phyloP scores from a whole-genome alignment of 768 basidiomycete genomes.

The Serendipita indica region DNA sequence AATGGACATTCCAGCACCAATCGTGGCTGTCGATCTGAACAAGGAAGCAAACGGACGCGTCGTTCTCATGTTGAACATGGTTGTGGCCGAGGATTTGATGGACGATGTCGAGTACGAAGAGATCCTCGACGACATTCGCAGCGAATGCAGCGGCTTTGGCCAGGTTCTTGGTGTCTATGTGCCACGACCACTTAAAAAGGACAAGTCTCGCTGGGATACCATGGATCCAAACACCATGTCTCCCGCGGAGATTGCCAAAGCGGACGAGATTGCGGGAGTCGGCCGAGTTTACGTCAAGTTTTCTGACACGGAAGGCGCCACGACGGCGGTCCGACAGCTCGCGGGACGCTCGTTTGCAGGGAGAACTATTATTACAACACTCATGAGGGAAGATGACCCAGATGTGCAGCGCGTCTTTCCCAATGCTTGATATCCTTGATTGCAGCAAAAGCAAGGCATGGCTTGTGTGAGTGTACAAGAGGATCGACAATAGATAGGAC shows the following conservation, averaged over 20 bases:
- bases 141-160: constrained; percentile 75
- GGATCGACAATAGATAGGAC: too few relatives aligned
- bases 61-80: constrained; percentile 98
- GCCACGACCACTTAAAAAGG: constrained; percentile 77
- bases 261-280: constrained; percentile 83
- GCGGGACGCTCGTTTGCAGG: constrained; percentile 84
- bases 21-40: constrained; percentile 58
- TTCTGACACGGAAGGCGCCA: constrained; percentile 41
- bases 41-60: constrained; percentile 47
- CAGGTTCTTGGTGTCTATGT: constrained; percentile 72
- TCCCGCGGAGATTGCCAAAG: constrained; percentile 49
- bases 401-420: constrained; percentile 61
- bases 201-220: constrained; percentile 59
- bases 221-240: constrained; percentile 47
- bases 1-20: constrained; percentile 74
- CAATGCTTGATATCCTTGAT: background rate
- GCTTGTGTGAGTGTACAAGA: too few relatives aligned
- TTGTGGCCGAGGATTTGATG: constrained; percentile 77
- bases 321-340: constrained; percentile 63
- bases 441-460: background rate
- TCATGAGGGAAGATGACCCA: constrained; percentile 71
- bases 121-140: constrained; percentile 85
- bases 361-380: constrained; percentile 71
- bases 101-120: constrained; percentile 90
- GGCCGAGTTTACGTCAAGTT: constrained; percentile 95